Evolutionary conservation across 352 stramenopile species (phyloP), one percentile per base, ranked within the genome.

Genomic region (Phytopythium litorale): DNA sequence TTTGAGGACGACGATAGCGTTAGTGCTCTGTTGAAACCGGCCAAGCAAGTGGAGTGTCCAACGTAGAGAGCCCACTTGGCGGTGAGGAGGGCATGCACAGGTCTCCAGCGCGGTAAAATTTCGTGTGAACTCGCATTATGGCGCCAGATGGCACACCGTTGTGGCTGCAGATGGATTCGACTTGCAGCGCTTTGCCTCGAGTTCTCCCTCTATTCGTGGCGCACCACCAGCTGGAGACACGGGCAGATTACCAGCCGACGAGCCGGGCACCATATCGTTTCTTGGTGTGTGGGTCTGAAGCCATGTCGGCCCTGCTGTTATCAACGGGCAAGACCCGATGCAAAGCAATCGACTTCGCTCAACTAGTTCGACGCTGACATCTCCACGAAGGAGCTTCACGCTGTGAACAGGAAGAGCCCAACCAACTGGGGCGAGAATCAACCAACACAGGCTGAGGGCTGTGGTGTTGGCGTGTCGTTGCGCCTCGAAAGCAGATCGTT

Each of bases 101-200:
- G 40, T 23, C 18, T 23, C 40, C 1, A 11, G 25, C 12, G 49
- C 15, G n/a, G 25, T 38, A 55, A 55, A 38, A 40, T 40, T 38
- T 40, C 25, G 49, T 19, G 25, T 0, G 16, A 48, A 48, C 16
- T 48, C 40, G 40, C 40, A 25, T 48, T 19, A 45, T 45, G 38
- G 38, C 11, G 11, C 18, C 50, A 30, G 25, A 42, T 40, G 50
- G 50, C 32, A 23, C 23, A 9, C 4, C 33, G 33, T 33, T 58
- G 52, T 58, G 52, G 52, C 52, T 48, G 33, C 35, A 58, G 23
- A 58, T 58, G 35, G 7, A 4, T n/a, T 30, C 16, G 30, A 32
- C 1, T 11, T 54, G 48, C 25, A n/a, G 48, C 18, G 23, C 18
- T n/a, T 50, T 19, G 2, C 43, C n/a, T 15, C n/a, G 43, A 28